These are phyloP conservation scores for Penicillium sp. DNA, from an alignment of 2,329 filamentous ascomycete genomes.

Conservation along the genomic window DNA sequence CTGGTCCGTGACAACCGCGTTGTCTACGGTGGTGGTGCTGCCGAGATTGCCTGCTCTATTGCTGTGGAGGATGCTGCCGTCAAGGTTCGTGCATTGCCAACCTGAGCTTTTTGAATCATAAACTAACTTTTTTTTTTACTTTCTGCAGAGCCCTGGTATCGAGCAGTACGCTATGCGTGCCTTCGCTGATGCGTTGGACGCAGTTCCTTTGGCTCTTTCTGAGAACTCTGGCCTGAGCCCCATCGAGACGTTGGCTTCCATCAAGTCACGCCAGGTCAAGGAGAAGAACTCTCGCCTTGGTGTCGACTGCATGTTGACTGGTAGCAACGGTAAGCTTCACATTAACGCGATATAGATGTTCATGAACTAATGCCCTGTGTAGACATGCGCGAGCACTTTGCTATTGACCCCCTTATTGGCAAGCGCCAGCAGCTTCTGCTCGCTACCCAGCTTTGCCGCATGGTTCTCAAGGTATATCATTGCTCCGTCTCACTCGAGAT, in stretches of 20 bases:
- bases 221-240: conserved; percentile 97
- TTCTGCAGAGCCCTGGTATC: conserved; percentile 75
- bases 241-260: conserved; percentile 88
- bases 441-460: conserved; percentile 94
- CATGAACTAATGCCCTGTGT: conserved; percentile 16
- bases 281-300: conserved; percentile 77
- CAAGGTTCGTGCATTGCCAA: conserved; percentile 54
- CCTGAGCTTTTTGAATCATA: background rate
- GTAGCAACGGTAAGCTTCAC: conserved; percentile 70
- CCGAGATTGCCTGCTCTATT: conserved; percentile 94
- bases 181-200: conserved; percentile 91
- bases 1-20: conserved; percentile 94
- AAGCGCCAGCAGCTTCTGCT: conserved; percentile 97
- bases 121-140: conserved; percentile 6
- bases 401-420: conserved; percentile 96
- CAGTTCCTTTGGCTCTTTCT: conserved; percentile 90
- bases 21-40: conserved; percentile 94
- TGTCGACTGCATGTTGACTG: conserved; percentile 96
- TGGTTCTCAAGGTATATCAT: conserved; percentile 80
- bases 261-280: conserved; percentile 97
- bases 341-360: background rate
- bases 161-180: conserved; percentile 99
- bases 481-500: background rate
- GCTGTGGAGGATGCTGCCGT: conserved; percentile 94
- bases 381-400: conserved; percentile 97